phyloP scores from a whole-genome alignment of 805 yeast species.

The Candida odintsovae region DNA sequence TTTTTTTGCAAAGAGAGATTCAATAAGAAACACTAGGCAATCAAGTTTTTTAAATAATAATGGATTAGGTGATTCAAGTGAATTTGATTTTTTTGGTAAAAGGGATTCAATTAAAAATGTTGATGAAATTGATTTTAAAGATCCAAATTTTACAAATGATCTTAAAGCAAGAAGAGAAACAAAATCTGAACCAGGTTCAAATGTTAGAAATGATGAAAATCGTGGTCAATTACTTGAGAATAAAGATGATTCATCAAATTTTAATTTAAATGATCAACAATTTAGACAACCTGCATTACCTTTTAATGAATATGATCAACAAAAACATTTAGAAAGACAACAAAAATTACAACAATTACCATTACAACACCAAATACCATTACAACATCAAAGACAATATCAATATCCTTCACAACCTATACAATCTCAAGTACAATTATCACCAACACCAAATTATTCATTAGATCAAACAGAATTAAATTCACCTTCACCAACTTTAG shows the following conservation, averaged over 20 bases:
- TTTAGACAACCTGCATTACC: constrained; percentile 11
- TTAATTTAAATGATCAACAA: constrained; percentile 4
- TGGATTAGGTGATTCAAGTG: constrained; percentile 18
- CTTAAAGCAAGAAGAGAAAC: constrained; percentile 12
- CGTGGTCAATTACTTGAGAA: constrained; percentile 3
- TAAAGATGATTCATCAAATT: background rate
- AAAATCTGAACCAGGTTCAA: constrained; percentile 19
- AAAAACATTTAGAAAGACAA: background rate
- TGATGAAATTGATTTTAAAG: constrained; percentile 11
- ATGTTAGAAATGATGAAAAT: constrained; percentile 3
- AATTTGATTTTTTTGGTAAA: constrained; percentile 23
- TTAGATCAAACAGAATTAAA: constrained; percentile 12
- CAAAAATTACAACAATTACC: constrained; percentile 1
- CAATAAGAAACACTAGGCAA: constrained; percentile 19
- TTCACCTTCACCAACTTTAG: constrained; percentile 8
- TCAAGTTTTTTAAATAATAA: constrained; percentile 22
- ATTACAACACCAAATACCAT: constrained; percentile 1
- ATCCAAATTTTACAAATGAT: constrained; percentile 3
- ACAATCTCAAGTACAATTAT: constrained; percentile 6
- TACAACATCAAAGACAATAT: constrained; percentile 3
- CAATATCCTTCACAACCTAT: constrained; percentile 11
- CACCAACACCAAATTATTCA: constrained; percentile 4
- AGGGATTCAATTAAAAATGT: constrained; percentile 23
- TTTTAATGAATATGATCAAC: constrained; percentile 5
- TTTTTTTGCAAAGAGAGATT: constrained; percentile 22